phyloP scores from a whole-genome alignment of 2,329 filamentous ascomycete genomes.

The Ilyonectria destructans region DNA sequence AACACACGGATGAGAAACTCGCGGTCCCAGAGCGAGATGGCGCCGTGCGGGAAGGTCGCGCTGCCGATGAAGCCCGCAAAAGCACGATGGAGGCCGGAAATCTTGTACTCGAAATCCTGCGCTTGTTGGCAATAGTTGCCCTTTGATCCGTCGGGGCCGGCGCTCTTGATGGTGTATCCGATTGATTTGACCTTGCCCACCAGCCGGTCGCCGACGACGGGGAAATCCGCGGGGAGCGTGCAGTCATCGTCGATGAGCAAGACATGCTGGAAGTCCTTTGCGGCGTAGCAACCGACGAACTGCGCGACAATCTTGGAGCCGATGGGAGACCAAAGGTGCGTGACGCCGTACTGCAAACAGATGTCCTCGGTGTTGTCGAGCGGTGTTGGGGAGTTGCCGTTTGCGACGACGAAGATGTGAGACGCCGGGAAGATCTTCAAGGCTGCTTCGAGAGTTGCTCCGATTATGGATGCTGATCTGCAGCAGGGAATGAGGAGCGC shows the following conservation, averaged over 20 bases:
- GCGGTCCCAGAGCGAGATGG: conserved; percentile 30
- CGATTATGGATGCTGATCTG: conserved; percentile 29
- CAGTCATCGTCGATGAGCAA: conserved; percentile 35
- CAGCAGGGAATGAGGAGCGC: conserved; percentile 34
- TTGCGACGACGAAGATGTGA: conserved; percentile 34
- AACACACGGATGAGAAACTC: conserved; percentile 30
- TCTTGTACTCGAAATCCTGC: conserved; percentile 37
- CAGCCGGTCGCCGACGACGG: conserved; percentile 22
- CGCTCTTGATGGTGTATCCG: conserved; percentile 36
- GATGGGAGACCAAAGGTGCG: conserved; percentile 32
- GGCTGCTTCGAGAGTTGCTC: conserved; percentile 26
- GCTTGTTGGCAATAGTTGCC: conserved; percentile 30
- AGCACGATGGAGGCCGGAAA: conserved; percentile 25
- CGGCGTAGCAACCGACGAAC: conserved; percentile 27
- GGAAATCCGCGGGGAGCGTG: conserved; percentile 27
- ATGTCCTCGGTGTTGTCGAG: conserved; percentile 32
- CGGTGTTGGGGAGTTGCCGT: conserved; percentile 31
- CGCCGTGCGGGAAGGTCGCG: conserved; percentile 31
- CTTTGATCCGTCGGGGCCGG: conserved; percentile 23
- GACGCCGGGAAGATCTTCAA: conserved; percentile 27
- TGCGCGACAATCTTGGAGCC: conserved; percentile 35
- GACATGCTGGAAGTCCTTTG: conserved; percentile 25
- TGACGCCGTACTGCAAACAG: conserved; percentile 27
- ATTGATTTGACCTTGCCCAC: conserved; percentile 30
- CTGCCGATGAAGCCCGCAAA: conserved; percentile 25